Percentiles rank a stretch among this genome's conserved stretches.
phyloP scores from a whole-genome alignment of 179 eudicot genomes.

The Pouteria campechiana region DNA sequence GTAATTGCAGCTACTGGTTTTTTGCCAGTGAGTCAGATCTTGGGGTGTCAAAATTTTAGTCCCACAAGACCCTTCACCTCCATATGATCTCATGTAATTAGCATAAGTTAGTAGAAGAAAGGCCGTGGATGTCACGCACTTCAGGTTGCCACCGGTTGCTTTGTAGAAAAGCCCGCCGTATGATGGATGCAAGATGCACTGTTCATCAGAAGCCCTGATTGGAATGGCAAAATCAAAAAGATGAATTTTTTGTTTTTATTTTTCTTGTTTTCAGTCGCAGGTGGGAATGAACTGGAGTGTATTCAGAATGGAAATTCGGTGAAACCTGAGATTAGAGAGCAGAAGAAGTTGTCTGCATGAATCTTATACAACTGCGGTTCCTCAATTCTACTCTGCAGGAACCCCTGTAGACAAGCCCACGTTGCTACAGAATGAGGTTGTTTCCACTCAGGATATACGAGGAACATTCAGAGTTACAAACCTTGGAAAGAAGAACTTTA shows the following conservation, averaged over 20 bases:
- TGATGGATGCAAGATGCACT: too few relatives aligned
- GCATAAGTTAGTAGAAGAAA: conserved; percentile 72
- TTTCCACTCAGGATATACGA: too few relatives aligned
- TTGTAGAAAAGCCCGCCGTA: conserved; percentile 81
- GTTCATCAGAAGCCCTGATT: neutral
- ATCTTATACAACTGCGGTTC: conserved; percentile 51
- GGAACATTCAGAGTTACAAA: conserved; percentile 5
- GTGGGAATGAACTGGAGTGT: conserved; percentile 76
- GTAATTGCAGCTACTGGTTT: too few relatives aligned
- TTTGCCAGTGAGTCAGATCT: conserved; percentile 45
- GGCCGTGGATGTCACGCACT: conserved; percentile 63
- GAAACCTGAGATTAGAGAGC: conserved; percentile 69
- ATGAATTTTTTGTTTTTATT: too few relatives aligned
- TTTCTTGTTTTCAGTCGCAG: too few relatives aligned
- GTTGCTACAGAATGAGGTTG: neutral
- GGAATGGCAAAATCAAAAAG: too few relatives aligned
- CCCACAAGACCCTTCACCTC: conserved; percentile 41
- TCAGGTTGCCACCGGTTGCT: conserved; percentile 72
- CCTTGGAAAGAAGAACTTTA: conserved; percentile 74
- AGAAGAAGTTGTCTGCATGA: conserved; percentile 72
- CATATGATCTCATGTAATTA: conserved; percentile 41
- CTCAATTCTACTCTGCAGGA: conserved; percentile 35
- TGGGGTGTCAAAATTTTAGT: conserved; percentile 32
- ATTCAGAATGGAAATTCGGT: conserved; percentile 52
- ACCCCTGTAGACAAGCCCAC: conserved; percentile 29